Conservation (phyloP, 2,329 filamentous ascomycete species). For the Septoria linicola region DNA sequence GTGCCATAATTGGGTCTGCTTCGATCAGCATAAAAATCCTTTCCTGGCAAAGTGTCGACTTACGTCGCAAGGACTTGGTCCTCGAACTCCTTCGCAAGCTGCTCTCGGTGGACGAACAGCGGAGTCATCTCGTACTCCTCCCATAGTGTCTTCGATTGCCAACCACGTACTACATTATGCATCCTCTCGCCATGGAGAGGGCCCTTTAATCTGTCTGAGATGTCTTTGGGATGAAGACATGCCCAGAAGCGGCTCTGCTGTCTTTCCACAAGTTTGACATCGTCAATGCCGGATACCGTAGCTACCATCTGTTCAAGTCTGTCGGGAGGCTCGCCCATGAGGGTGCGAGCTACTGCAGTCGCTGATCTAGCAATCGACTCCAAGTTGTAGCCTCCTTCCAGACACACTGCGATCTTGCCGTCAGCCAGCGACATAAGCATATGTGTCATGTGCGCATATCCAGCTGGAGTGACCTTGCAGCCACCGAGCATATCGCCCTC, state of each 20-base stretch:
- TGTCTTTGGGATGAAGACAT: slow-evolving; percentile 71
- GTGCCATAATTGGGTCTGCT: slow-evolving; percentile 63
- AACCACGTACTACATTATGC: slow-evolving; percentile 75
- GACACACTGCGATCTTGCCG: slow-evolving; percentile 85
- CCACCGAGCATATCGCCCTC: slow-evolving; percentile 89
- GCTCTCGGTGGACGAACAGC: slow-evolving; percentile 73
- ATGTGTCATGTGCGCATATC: slow-evolving; percentile 98
- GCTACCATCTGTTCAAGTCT: slow-evolving; percentile 51
- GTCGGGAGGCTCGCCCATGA: slow-evolving; percentile 92
- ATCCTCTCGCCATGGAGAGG: slow-evolving; percentile 59
- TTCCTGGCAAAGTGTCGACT: slow-evolving; percentile 8
- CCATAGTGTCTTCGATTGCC: slow-evolving; percentile 70
- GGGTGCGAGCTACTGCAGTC: slow-evolving; percentile 81
- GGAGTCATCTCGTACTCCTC: slow-evolving; percentile 75
- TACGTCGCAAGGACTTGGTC: slow-evolving; percentile 37
- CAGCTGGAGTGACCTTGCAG: slow-evolving; percentile 85
- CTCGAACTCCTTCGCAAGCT: slow-evolving; percentile 36
- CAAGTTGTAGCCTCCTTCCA: slow-evolving; percentile 96
- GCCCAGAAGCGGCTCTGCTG: slow-evolving; percentile 74
- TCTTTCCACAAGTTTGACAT: slow-evolving; percentile 57
- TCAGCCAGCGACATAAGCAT: slow-evolving; percentile 95
- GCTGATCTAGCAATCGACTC: slow-evolving; percentile 89
- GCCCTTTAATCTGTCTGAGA: slow-evolving; percentile 34
- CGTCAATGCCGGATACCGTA: slow-evolving; percentile 54
- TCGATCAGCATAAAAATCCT: slow-evolving; percentile 18